Conservation (phyloP, 2,329 filamentous ascomycete genomes). For the Alternaria postmessia region DNA sequence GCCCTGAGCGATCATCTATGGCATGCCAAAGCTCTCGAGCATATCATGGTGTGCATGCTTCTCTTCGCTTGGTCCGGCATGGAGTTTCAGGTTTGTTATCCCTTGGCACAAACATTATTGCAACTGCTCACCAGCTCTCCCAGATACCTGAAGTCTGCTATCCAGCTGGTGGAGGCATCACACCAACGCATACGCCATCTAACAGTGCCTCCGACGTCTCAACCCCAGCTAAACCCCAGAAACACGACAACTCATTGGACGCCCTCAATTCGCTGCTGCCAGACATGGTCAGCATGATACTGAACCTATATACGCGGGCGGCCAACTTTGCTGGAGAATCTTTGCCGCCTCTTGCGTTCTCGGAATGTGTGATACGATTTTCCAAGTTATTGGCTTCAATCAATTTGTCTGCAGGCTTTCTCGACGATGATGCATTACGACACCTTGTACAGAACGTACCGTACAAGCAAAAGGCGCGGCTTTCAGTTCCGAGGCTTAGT, state of each 20-base stretch:
- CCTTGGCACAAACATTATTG: background rate
- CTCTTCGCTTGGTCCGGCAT: conserved; percentile 84
- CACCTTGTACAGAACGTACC: conserved; percentile 53
- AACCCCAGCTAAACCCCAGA: conserved; percentile 54
- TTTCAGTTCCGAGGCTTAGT: conserved; percentile 45
- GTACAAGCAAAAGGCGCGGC: conserved; percentile 54
- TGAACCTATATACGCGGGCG: conserved; percentile 76
- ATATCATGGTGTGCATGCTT: conserved; percentile 81
- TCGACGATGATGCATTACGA: conserved; percentile 66
- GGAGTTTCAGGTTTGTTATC: conserved; percentile 73
- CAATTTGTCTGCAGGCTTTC: conserved; percentile 69
- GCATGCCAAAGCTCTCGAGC: conserved; percentile 94
- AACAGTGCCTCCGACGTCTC: conserved; percentile 51
- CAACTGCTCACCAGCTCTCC: conserved; percentile 13
- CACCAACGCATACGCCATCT: conserved; percentile 51
- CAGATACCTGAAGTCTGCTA: conserved; percentile 65
- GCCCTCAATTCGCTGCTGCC: conserved; percentile 68
- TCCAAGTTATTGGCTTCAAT: conserved; percentile 73
- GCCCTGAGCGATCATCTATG: conserved; percentile 91
- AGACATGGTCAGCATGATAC: conserved; percentile 76
- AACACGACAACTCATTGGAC: conserved; percentile 51
- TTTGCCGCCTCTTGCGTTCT: conserved; percentile 73
- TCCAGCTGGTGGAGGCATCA: conserved; percentile 55
- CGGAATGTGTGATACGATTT: conserved; percentile 77
- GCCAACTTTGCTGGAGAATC: conserved; percentile 70